phyloP scores from a whole-genome alignment of 2,329 filamentous ascomycete species.

The Sclerotinia spermophila region DNA sequence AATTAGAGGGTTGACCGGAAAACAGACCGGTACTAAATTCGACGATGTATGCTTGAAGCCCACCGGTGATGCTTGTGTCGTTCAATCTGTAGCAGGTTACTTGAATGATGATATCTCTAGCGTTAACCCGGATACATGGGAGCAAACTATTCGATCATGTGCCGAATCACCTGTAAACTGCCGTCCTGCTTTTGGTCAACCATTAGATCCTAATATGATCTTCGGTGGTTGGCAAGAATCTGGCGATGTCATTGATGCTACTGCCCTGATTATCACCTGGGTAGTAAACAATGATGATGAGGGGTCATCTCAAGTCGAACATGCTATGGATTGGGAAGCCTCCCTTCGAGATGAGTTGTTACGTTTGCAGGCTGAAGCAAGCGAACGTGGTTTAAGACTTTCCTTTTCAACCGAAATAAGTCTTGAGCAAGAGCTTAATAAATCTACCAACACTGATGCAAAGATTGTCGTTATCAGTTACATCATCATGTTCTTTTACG shows the following conservation, averaged over 20 bases:
- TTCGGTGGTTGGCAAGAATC: conserved; percentile 73
- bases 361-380: conserved; percentile 76
- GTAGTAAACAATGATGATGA: conserved; percentile 84
- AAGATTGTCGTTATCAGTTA: conserved; percentile 97
- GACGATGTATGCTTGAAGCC: conserved; percentile 94
- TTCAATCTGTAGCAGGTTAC: conserved; percentile 90
- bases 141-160: conserved; percentile 67
- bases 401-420: conserved; percentile 97
- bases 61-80: conserved; percentile 80
- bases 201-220: conserved; percentile 79
- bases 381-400: conserved; percentile 71
- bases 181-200: conserved; percentile 83
- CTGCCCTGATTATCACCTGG: conserved; percentile 88
- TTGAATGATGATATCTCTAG: conserved; percentile 65
- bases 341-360: conserved; percentile 71
- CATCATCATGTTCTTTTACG: conserved; percentile 97
- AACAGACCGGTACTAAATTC: conserved; percentile 64
- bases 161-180: conserved; percentile 78
- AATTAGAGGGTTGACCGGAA: conserved; percentile 68
- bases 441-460: conserved; percentile 96
- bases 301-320: conserved; percentile 64
- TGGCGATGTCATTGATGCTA: conserved; percentile 65
- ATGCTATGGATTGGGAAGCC: conserved; percentile 86
- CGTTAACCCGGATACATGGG: conserved; percentile 67
- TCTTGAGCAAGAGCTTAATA: conserved; percentile 92